Percentiles rank a stretch among this genome's conserved stretches.
These are phyloP conservation scores for Cubamyces sp. DNA, from an alignment of 768 basidiomycete genomes.

Conservation along the genomic window DNA sequence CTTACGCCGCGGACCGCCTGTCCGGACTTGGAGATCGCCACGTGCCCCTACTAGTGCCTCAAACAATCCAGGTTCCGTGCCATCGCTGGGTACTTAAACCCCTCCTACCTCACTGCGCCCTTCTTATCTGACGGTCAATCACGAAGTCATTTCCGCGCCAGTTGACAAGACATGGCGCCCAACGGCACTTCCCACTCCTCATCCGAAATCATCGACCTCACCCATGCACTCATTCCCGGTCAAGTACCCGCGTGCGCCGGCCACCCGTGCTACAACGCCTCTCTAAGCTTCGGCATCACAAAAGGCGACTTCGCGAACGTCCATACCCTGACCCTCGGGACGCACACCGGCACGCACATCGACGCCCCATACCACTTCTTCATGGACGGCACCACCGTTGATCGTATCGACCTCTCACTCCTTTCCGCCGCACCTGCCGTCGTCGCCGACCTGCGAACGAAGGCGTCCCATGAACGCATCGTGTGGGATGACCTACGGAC, in stretches of 20 bases:
- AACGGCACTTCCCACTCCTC: background rate
- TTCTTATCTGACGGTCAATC: background rate
- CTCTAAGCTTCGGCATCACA: constrained; percentile 43
- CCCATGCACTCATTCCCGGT: constrained; percentile 50
- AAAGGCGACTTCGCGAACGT: constrained; percentile 54
- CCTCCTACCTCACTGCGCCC: background rate
- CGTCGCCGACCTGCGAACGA: constrained; percentile 56
- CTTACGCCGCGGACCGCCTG: background rate
- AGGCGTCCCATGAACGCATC: constrained; percentile 50
- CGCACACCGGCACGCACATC: constrained; percentile 81
- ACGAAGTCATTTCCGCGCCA: no score
- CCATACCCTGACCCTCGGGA: constrained; percentile 56
- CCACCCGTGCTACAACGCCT: constrained; percentile 52
- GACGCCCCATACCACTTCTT: constrained; percentile 80
- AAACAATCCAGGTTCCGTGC: no score
- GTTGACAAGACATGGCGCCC: background rate
- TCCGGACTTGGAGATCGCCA: constrained; percentile 7
- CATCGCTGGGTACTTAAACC: background rate
- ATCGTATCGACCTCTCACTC: constrained; percentile 56
- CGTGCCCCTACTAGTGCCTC: background rate
- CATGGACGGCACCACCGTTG: constrained; percentile 56
- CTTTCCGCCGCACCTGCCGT: constrained; percentile 57
- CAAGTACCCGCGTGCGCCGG: constrained; percentile 56
- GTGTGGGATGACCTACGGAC: constrained; percentile 55
- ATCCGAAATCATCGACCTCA: constrained; percentile 50